A percentile compares a stretch with the other conserved stretches of the same genome.
These are phyloP conservation scores for Aspergillus sp. DNA, from an alignment of 2,329 filamentous ascomycete genomes.

Conservation along the genomic window DNA sequence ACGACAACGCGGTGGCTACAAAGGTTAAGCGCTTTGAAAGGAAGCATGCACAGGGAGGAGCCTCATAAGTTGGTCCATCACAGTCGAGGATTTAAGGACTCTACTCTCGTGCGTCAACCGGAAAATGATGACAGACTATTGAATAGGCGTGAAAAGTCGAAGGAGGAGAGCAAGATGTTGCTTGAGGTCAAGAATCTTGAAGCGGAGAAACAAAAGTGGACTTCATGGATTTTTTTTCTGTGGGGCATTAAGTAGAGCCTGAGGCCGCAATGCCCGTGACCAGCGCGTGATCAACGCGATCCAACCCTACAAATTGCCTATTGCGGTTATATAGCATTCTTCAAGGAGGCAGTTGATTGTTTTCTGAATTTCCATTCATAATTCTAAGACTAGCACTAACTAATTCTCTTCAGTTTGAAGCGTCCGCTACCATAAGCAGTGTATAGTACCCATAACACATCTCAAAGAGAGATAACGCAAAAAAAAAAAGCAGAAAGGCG, in stretches of 20 bases:
- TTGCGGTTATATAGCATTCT: constrained; percentile 7
- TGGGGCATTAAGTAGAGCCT: constrained; percentile 22
- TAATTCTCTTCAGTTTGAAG: not conserved
- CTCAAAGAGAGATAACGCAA: constrained; percentile 3
- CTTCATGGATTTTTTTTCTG: constrained; percentile 18
- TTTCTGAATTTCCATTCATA: not conserved
- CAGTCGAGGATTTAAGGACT: constrained; percentile 6
- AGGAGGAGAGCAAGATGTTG: not conserved
- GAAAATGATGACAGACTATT: constrained; percentile 5
- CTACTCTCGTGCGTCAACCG: not conserved
- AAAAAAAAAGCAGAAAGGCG: constrained; percentile 7
- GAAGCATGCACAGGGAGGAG: not conserved
- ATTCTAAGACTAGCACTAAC: not conserved
- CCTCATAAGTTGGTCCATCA: constrained; percentile 21
- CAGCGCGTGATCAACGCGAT: constrained; percentile 14
- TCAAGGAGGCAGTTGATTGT: not conserved
- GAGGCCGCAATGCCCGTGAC: constrained; percentile 19
- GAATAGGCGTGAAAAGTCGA: not conserved
- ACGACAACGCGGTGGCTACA: constrained; percentile 21
- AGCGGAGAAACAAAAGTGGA: constrained; percentile 13
- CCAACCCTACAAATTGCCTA: constrained; percentile 9
- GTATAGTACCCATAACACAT: constrained; percentile 3
- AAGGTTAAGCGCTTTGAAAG: constrained; percentile 7
- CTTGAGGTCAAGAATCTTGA: constrained; percentile 3
- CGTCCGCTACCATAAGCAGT: not conserved